Percentiles rank a stretch among this genome's conserved stretches.
These are phyloP conservation scores for Arthrinium puccinioides DNA, from an alignment of 2,329 filamentous ascomycete genomes.

Conservation along the genomic window DNA sequence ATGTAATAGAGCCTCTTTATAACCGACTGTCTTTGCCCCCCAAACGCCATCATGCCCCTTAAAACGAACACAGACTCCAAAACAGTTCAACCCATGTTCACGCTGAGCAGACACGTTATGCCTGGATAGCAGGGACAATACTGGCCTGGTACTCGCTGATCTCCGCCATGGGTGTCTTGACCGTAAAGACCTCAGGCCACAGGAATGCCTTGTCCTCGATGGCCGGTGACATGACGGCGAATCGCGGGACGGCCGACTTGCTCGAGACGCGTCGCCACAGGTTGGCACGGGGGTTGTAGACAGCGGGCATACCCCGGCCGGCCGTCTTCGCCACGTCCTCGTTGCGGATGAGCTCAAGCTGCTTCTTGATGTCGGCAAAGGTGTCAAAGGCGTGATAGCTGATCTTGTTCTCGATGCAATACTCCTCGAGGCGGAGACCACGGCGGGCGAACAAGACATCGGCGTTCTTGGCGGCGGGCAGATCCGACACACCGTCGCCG, in stretches of 20 bases:
- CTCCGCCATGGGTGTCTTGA: slow-evolving; percentile 24
- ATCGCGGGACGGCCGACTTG: slow-evolving; percentile 39
- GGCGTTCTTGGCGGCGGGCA: slow-evolving; percentile 57
- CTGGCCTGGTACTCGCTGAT: slow-evolving; percentile 5
- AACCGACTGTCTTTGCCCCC: neutral
- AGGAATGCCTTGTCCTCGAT: slow-evolving; percentile 55
- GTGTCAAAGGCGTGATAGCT: slow-evolving; percentile 56
- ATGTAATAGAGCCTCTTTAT: slow-evolving; percentile 1
- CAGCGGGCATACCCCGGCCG: slow-evolving; percentile 49
- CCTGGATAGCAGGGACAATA: slow-evolving; percentile 3
- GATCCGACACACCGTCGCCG: slow-evolving; percentile 61
- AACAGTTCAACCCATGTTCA: slow-evolving; percentile 3
- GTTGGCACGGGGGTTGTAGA: slow-evolving; percentile 62
- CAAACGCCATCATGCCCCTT: neutral
- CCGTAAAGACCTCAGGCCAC: slow-evolving; percentile 52
- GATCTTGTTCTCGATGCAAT: slow-evolving; percentile 56
- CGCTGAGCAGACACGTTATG: no score
- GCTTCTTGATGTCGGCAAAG: slow-evolving; percentile 57
- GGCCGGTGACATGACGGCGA: slow-evolving; percentile 29
- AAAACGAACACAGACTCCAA: neutral
- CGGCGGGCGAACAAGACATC: slow-evolving; percentile 61
- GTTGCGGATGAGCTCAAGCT: slow-evolving; percentile 48
- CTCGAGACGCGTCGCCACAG: slow-evolving; percentile 59
- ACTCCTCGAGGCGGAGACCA: slow-evolving; percentile 58
- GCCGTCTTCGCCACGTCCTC: slow-evolving; percentile 55